Base-by-base conservation (phyloP, 2,329 filamentous ascomycete species). In the Bipolaris zeicola region DNA sequence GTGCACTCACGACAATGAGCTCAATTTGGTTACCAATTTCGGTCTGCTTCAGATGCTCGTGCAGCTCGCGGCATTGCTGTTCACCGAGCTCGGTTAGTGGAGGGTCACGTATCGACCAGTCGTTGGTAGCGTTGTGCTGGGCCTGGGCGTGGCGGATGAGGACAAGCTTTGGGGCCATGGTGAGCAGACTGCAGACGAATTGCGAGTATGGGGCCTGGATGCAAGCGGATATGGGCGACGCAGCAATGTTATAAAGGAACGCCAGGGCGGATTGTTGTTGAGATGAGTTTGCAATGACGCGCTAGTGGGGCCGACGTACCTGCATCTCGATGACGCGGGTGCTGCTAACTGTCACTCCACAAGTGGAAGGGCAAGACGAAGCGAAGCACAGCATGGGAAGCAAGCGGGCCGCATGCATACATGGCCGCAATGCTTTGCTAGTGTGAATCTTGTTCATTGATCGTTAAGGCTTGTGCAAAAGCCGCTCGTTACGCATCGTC, bases 1-100 rank as follows among this genome's bases (percentile, higher is more conserved):
- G 88, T 1, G 87, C 85, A 66, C 86, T 89, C 46, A 85, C 83
- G 31, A 90, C 68, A 50, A 90, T 84, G 26, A 82, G 74, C 16
- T 82, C 81, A 8, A 83, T 77, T 48, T 82, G 77, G 18, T 76
- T 68, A 14, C 73, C 76, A 34, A 80, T 71, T 41, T 73, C 62
- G 45, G 67, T 68, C 6, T 69, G 57, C 57, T 73, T 72, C 16
- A 81, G 62, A 38, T 73, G 74, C 31, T 72, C 67, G 51, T 77
- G 70, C 22, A 81, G 64, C 50, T 77, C 70, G 44, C 66, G 61
- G 61, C 76, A 79, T 67, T 81, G 79, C 59, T 76, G 63, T 28
- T 73, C 61, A 28, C 79, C 79, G 13, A 76, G 66, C n/a, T 76
- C 68, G 6, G 79, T 75, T 11, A 81, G 72, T 20, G 69, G 70